Evolutionary conservation across 306 rosid species (phyloP).

Genomic region (Vigna reflexopilosa): DNA sequence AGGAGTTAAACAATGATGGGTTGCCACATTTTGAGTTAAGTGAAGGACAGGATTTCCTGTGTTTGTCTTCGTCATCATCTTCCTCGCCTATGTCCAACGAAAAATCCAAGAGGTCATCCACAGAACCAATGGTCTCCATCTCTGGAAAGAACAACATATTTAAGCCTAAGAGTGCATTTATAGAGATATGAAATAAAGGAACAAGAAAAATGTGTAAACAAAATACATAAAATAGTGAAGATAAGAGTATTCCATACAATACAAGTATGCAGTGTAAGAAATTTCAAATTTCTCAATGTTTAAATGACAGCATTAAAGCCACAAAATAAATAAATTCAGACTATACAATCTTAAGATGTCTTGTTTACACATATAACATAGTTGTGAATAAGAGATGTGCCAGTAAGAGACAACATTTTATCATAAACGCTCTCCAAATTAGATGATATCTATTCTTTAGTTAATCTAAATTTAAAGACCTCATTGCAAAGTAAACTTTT

Average conservation of each 20-base stretch:
- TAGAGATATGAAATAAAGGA: constrained; percentile 9
- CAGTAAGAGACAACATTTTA: constrained; percentile 8
- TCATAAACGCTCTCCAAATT: constrained; percentile 7
- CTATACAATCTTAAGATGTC: constrained; percentile 18
- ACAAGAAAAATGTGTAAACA: neutral
- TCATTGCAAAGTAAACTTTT: neutral
- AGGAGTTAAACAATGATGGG: constrained; percentile 42
- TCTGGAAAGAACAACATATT: constrained; percentile 47
- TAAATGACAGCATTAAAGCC: constrained; percentile 9
- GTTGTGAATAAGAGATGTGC: neutral
- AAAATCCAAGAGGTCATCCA: constrained; percentile 79
- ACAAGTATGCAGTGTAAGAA: neutral
- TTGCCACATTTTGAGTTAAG: constrained; percentile 42
- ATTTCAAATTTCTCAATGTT: neutral
- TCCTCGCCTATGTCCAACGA: constrained; percentile 68
- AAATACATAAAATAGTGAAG: constrained; percentile 26
- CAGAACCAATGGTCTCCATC: constrained; percentile 69
- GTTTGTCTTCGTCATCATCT: constrained; percentile 56
- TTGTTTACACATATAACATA: constrained; percentile 1
- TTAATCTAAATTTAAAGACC: neutral
- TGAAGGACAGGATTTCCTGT: constrained; percentile 41
- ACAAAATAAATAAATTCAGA: constrained; percentile 22
- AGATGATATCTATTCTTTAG: neutral
- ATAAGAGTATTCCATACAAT: neutral
- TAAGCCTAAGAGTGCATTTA: constrained; percentile 2